These are phyloP conservation scores for Melampsora larici-populina DNA, from an alignment of 1,284 basidiomycete genomes.

Conservation along the genomic window DNA sequence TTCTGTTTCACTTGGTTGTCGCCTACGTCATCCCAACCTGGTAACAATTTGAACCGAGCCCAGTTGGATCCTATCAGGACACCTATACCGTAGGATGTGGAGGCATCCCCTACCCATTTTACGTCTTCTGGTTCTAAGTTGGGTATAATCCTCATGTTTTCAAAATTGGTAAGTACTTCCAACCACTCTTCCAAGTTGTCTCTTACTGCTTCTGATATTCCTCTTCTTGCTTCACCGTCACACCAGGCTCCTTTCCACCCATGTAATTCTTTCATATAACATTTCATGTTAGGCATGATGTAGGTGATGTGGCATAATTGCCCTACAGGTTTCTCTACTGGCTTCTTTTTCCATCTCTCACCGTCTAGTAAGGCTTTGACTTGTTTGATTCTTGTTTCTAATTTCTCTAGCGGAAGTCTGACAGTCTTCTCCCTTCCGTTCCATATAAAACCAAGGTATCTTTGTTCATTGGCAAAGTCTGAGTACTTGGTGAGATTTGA, in stretches of 20 bases:
- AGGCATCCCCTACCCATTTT: constrained; percentile 15
- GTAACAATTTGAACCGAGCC: background rate
- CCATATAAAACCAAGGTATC: too few relatives aligned
- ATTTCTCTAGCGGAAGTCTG: background rate
- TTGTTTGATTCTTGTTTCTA: background rate
- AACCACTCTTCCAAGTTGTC: background rate
- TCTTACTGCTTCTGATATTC: background rate
- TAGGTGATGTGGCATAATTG: too few relatives aligned
- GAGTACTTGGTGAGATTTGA: too few relatives aligned
- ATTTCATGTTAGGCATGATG: too few relatives aligned
- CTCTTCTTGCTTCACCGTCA: background rate
- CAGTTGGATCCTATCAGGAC: background rate
- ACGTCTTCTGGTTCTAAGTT: too few relatives aligned
- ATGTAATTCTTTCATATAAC: too few relatives aligned
- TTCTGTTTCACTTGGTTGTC: too few relatives aligned
- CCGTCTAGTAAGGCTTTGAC: background rate
- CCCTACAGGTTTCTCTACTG: background rate
- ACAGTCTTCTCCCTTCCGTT: too few relatives aligned
- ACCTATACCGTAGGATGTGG: constrained; percentile 1
- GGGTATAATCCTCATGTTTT: background rate
- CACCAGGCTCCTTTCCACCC: background rate
- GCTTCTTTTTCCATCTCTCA: background rate
- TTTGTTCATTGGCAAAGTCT: too few relatives aligned
- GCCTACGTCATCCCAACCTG: background rate
- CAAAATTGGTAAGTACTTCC: background rate